Evolutionary conservation across 768 basidiomycete genomes (phyloP), one percentile per base, ranked within the genome.

Genomic region (Rhodotorula babjevae): DNA sequence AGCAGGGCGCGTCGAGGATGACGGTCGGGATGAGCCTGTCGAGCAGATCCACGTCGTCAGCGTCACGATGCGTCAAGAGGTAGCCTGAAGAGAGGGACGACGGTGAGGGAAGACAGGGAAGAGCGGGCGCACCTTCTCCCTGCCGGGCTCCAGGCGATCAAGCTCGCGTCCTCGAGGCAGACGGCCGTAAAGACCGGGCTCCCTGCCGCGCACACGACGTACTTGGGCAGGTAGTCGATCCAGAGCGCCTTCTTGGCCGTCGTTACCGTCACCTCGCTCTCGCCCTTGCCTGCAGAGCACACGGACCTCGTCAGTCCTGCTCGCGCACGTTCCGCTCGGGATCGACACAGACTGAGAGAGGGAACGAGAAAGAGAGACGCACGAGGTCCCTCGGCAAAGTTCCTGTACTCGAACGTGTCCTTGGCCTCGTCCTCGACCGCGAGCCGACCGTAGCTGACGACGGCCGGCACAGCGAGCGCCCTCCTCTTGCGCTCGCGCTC

Each of bases 201-300:
- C 1, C 87, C 87, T 10, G 87, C 87, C 61, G 91, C 78, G 1
- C 84, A 82, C 25, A 94, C 79, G n/a, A 87, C 87, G 36, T 89
- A 88, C 4, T 86, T 86, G 2, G 90, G 87, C 15, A 95, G 78
- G 81, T 90, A 98, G 81, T 97, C 94, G 57, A 94, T 81, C 93
- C 94, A 98, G 65, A 90, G 87, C 19, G 87, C 89, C 69, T 65
- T 86, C 82, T 87, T 88, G 47, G 85, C 84, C 77, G 83, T 85
- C 65, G 86, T 82, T 69, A 87, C 87, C 12, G 85, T 82, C 25
- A 97, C 84, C 77, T 93, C 92, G 27, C 86, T 85, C 9, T 85
- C 83, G n/a, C 85, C 89, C 88, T 68, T 42, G 33, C 50, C 68
- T 47, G 49, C 33, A 36, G 9, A 36, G 36, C 36, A 9, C 36